Evolutionary conservation across 345 rosid species (phyloP), one percentile per base, ranked within the genome.

Genomic region (Microcos paniculata): DNA sequence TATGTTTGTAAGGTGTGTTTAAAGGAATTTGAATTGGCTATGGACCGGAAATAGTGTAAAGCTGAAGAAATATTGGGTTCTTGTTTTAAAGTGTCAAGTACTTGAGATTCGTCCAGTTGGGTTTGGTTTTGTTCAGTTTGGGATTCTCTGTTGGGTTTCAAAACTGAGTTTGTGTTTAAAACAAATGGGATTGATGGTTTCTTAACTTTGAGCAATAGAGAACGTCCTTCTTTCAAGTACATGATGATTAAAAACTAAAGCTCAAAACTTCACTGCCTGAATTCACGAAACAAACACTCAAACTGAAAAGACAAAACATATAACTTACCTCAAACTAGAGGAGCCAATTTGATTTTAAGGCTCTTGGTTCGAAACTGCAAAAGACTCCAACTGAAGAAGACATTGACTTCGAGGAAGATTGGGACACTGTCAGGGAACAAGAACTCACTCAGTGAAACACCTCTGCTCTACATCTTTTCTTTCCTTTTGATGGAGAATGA

Each of bases 1-100:
- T 91, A 94, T 31, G 98, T 92, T 21, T 80, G 45, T 33, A 82
- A 83, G 43, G 97, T 92, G 85, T 94, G 98, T 61, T 81, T 84
- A 75, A 95, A 93, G 35, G 87, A 52, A 45, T 85, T 84, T 21
- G 91, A 89, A 81, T 91, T 90, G 38, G 97, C 85, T 30, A 88
- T 58, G 56, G 88, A 87, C 77, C 78, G 86, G 88, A 93, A 95
- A 81, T 77, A 91, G 18, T 84, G 77, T 58, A 91, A 76, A 80
- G 98, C 91, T 58, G 76, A 64, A 1, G 77, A 69, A 12, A 86
- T 83, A 73, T 75, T 82, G 16, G 88, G 67, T 77, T 93, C 94
- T 51, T 81, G 79, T 31, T 68, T 83, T 59, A 93, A 82, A 80
- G 88, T 77, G 42, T 33, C 65, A n/a, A 87, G 61, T 0, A 95